Conservation (phyloP, 805 yeast species). For the Clavispora phyllophila region DNA sequence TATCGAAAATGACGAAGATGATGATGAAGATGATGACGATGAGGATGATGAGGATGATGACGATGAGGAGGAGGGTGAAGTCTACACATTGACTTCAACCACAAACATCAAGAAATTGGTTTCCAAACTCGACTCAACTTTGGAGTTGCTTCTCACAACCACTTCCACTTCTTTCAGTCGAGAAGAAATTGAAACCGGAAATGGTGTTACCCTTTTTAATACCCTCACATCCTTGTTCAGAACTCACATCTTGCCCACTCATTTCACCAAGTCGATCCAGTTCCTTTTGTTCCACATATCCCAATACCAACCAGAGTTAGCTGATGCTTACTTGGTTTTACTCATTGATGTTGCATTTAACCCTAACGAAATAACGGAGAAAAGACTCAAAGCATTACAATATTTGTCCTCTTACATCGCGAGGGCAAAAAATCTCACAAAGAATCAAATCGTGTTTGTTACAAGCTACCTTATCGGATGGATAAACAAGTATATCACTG, state of each 20-base stretch:
- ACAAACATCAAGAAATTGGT: slow-evolving; percentile 51
- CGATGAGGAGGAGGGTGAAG: slow-evolving; percentile 29
- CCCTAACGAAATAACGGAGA: slow-evolving; percentile 61
- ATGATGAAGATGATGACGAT: slow-evolving; percentile 21
- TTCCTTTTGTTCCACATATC: slow-evolving; percentile 76
- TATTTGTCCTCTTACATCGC: slow-evolving; percentile 88
- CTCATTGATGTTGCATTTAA: slow-evolving; percentile 80
- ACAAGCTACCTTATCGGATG: slow-evolving; percentile 79
- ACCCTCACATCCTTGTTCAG: slow-evolving; percentile 73
- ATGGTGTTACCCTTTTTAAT: slow-evolving; percentile 64
- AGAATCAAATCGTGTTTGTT: slow-evolving; percentile 73
- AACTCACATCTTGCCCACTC: slow-evolving; percentile 84
- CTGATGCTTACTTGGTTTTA: slow-evolving; percentile 78
- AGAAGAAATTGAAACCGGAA: slow-evolving; percentile 52
- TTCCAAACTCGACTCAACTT: slow-evolving; percentile 65
- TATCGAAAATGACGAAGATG: slow-evolving; percentile 18
- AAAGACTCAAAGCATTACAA: slow-evolving; percentile 84
- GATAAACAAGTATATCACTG: slow-evolving; percentile 75
- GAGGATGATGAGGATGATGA: slow-evolving; percentile 17
- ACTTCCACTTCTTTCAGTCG: slow-evolving; percentile 46
- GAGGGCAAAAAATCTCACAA: slow-evolving; percentile 68
- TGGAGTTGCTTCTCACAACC: slow-evolving; percentile 51
- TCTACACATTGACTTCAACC: slow-evolving; percentile 31
- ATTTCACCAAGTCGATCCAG: slow-evolving; percentile 84
- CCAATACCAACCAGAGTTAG: slow-evolving; percentile 74